A percentile compares a stretch with the other conserved stretches of the same genome.
phyloP scores from a whole-genome alignment of 2,329 filamentous ascomycete genomes.

The Intubia oerlemansii region DNA sequence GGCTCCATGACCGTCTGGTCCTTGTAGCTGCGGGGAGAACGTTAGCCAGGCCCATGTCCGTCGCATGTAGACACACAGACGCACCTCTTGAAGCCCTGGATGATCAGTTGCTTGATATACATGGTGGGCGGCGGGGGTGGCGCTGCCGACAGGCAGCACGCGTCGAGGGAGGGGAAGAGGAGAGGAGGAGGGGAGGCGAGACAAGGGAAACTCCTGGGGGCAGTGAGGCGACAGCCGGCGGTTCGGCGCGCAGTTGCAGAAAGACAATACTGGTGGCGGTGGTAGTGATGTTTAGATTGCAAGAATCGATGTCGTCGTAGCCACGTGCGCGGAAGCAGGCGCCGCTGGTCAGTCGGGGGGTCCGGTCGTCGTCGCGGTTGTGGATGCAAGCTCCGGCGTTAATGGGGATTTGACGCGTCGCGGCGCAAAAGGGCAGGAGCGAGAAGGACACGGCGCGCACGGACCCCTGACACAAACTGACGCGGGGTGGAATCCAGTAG shows the following conservation, averaged over 20 bases:
- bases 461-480: slow-evolving; percentile 4
- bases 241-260: too few species aligned
- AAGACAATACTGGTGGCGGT: too few species aligned
- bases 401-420: slow-evolving; percentile 8
- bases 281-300: too few species aligned
- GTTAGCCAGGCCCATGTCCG: too few species aligned
- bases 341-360: too few species aligned
- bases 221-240: too few species aligned
- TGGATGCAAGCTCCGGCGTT: slow-evolving; percentile 5
- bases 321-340: too few species aligned
- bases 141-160: slow-evolving; percentile 11
- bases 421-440: slow-evolving; percentile 5
- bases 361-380: slow-evolving; percentile 5
- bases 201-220: too few species aligned
- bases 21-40: slow-evolving; percentile 78
- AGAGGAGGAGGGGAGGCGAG: not conserved
- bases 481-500: too few species aligned
- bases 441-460: slow-evolving; percentile 5
- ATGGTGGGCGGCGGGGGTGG: slow-evolving; percentile 29
- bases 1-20: slow-evolving; percentile 97
- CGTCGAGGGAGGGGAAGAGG: slow-evolving; percentile 1
- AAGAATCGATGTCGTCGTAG: too few species aligned
- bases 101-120: slow-evolving; percentile 99
- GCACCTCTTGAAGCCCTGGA: slow-evolving; percentile 98
- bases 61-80: slow-evolving; percentile 1